Conservation (phyloP, 495 filamentous ascomycete species). For the Rhypophila decipiens region DNA sequence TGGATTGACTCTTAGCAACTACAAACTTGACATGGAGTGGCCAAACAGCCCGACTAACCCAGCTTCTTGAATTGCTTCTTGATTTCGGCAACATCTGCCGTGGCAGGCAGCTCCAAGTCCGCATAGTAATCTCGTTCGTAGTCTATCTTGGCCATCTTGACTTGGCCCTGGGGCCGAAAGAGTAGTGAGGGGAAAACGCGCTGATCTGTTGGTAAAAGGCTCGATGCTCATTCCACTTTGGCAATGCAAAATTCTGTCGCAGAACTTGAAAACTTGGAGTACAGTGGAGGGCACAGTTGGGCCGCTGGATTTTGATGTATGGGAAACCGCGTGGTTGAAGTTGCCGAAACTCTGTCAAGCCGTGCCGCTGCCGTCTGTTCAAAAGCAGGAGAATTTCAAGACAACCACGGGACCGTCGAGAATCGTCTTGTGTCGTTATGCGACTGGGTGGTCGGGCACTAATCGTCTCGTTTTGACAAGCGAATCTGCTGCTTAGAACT, state of each 20-base stretch:
- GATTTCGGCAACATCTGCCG: constrained; percentile 63
- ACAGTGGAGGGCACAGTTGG: no score
- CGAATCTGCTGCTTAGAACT: background rate
- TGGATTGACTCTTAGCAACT: background rate
- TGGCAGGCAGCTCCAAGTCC: constrained; percentile 63
- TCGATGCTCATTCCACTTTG: background rate
- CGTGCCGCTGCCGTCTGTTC: no score
- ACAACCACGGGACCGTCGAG: no score
- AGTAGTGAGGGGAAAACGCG: background rate
- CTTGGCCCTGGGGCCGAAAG: constrained; percentile 2
- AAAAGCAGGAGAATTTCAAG: no score
- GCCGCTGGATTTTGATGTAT: no score
- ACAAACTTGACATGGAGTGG: background rate
- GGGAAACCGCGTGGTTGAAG: no score
- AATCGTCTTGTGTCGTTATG: constrained; percentile 1
- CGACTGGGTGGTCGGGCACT: constrained; percentile 9
- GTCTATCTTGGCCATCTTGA: constrained; percentile 70
- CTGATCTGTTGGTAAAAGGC: background rate
- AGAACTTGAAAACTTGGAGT: no score
- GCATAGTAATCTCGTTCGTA: constrained; percentile 76
- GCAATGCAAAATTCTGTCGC: no score
- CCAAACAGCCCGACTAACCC: constrained; percentile 48
- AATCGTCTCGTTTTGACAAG: background rate
- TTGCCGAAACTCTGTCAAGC: no score
- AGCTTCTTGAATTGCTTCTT: constrained; percentile 84